Base-by-base conservation (phyloP, 768 basidiomycete genomes). In the Calocybe indica region DNA sequence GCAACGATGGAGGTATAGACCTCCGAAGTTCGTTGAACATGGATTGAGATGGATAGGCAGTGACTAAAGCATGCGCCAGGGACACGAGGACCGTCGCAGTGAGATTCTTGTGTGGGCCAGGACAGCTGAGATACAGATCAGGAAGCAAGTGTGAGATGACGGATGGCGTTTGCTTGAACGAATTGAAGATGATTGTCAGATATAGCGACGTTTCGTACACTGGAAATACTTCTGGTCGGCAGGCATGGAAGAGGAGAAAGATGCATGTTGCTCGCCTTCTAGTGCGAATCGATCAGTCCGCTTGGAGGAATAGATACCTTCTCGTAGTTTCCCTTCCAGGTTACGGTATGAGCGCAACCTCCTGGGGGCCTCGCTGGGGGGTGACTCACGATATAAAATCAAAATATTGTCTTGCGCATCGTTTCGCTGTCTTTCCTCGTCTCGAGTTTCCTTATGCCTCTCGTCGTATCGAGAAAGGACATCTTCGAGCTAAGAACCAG, bases 131-230 rank as follows among this genome's bases (percentile, higher is more conserved):
- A 57, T 79, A 76, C 45, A 80, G 54, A 37, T 69, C 56, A 3
- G 78, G 76, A 28, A 87, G 60, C 22, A 89, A 72, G 53, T 78
- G 75, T 1, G 79, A 73, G 32, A 85, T 69, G 49, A 85, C 74
- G 12, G 84, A 75, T 6, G 74, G 74, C 3, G 79, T 77, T 62
- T 89, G 85, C 35, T 71, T 69, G 0, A 79, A 71, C 1, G 78
- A 77, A 41, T 74, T 69, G 66, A 88, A 89, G 30, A 86, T 53
- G 28, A 78, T 66, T 22, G 85, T 74, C 30, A 88, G 71, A 60
- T 73, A 78, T 14, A 88, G 68, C 0, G 88, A 90, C 4, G 77
- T 85, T 64, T 90, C 83, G 58, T 87, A 88, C 1, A 78, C 88
- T 89, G 56, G 13, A 14, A 45, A 29, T 47, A 12, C 7, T 14